A percentile compares a stretch with the other conserved stretches of the same genome.
phyloP scores from a whole-genome alignment of 768 basidiomycete genomes.

The Trametes maxima region DNA sequence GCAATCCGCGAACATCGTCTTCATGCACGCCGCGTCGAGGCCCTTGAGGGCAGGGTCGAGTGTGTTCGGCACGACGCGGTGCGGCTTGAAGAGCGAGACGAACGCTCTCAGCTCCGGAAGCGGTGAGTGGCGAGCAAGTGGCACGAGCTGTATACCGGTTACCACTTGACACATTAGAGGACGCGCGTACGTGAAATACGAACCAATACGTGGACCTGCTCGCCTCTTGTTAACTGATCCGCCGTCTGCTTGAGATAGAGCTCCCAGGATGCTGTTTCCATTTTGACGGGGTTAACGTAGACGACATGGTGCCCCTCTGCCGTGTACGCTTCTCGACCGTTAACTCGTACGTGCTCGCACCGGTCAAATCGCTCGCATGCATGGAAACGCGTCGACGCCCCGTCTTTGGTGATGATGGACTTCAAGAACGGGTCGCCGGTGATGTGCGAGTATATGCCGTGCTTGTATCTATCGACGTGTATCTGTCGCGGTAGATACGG shows the following conservation, averaged over 20 bases:
- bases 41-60: constrained; percentile 51
- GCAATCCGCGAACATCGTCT: constrained; percentile 64
- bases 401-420: constrained; percentile 61
- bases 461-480: constrained; percentile 90
- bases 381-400: constrained; percentile 77
- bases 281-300: constrained; percentile 81
- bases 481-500: constrained; percentile 50
- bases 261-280: constrained; percentile 62
- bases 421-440: constrained; percentile 62
- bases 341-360: constrained; percentile 61
- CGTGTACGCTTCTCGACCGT: constrained; percentile 38
- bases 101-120: constrained; percentile 84
- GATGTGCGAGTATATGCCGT: constrained; percentile 57
- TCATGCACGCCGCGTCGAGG: constrained; percentile 76
- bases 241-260: constrained; percentile 47
- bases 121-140: constrained; percentile 84
- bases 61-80: constrained; percentile 79
- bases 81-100: constrained; percentile 80
- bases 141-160: constrained; percentile 61
- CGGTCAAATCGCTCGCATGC: constrained; percentile 87
- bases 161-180: neutral
- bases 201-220: constrained; percentile 66
- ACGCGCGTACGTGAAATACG: constrained; percentile 21
- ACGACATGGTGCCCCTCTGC: constrained; percentile 62
- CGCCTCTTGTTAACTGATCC: constrained; percentile 44